Percentiles rank a stretch among this genome's conserved stretches.
Evolutionary conservation across 1,284 basidiomycete genomes (phyloP).

Genomic region (Ustilago loliicola): DNA sequence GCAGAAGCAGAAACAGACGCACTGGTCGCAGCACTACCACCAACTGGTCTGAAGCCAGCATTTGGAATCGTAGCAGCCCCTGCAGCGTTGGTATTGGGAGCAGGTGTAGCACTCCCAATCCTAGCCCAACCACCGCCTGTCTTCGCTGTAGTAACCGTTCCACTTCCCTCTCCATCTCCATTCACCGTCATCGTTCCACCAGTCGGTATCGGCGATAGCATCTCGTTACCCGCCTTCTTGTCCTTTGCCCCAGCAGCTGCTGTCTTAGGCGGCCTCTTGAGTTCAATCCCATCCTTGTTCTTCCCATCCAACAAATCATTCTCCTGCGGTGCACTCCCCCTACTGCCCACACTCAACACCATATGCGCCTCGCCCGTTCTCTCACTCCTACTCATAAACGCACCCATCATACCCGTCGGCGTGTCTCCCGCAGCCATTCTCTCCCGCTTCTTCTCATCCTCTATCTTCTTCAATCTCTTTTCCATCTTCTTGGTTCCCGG

Average conservation of each 20-base stretch:
- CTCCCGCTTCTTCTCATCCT: conserved; percentile 65
- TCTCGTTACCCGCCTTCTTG: conserved; percentile 19
- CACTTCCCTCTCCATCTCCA: conserved; percentile 14
- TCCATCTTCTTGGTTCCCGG: conserved; percentile 68
- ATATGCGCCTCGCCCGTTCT: conserved; percentile 69
- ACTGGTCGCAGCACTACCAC: conserved; percentile 4
- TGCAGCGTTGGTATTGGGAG: neutral
- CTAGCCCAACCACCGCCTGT: conserved; percentile 43
- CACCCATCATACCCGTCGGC: conserved; percentile 61
- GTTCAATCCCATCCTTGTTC: conserved; percentile 17
- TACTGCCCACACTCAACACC: conserved; percentile 67
- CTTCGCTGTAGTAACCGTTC: conserved; percentile 2
- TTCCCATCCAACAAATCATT: conserved; percentile 54
- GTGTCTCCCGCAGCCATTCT: conserved; percentile 69
- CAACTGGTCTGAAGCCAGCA: conserved; percentile 20
- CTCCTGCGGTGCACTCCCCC: conserved; percentile 65
- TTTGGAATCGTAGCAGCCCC: neutral
- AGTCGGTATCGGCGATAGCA: conserved; percentile 13
- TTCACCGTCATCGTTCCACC: conserved; percentile 8
- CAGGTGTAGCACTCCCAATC: conserved; percentile 45
- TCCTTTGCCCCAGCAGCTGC: neutral
- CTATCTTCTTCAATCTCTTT: conserved; percentile 63
- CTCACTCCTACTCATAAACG: conserved; percentile 64
- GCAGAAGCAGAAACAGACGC: conserved; percentile 7
- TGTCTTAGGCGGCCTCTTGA: conserved; percentile 19